Evolutionary conservation across 805 yeast species (phyloP).

Genomic region (Kuraishia ogatae): DNA sequence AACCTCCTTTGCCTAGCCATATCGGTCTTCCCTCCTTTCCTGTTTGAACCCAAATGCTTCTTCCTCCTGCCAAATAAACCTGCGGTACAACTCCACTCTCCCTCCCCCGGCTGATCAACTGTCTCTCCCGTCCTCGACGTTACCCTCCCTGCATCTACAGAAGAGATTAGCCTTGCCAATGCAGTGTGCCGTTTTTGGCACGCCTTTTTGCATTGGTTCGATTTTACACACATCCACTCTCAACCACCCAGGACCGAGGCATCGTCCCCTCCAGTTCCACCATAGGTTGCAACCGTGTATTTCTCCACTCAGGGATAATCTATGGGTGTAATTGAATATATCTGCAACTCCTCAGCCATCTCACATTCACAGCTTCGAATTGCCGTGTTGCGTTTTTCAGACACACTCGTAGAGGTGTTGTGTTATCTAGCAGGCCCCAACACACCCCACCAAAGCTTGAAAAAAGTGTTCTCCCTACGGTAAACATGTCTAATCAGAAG

Average conservation of each 20-base stretch:
- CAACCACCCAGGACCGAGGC: background rate
- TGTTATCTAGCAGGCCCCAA: background rate
- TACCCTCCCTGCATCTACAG: background rate
- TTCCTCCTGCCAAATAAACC: background rate
- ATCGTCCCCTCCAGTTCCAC: background rate
- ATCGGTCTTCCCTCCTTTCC: background rate
- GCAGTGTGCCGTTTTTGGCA: background rate
- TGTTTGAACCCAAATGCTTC: background rate
- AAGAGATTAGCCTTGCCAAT: background rate
- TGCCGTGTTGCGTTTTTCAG: background rate
- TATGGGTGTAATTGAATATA: background rate
- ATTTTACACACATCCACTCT: background rate
- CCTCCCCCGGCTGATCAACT: background rate
- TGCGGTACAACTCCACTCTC: background rate
- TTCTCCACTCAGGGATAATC: background rate
- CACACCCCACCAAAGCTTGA: background rate
- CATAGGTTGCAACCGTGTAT: background rate
- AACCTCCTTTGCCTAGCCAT: background rate
- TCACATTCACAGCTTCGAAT: background rate
- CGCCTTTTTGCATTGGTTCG: background rate
- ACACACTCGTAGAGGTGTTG: background rate
- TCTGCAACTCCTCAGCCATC: background rate
- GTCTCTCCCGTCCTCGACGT: background rate
- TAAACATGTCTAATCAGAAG: slow-evolving; percentile 8
- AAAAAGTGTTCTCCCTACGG: background rate